phyloP scores from a whole-genome alignment of 441 rosid species.

The Macaranga tanarius region DNA sequence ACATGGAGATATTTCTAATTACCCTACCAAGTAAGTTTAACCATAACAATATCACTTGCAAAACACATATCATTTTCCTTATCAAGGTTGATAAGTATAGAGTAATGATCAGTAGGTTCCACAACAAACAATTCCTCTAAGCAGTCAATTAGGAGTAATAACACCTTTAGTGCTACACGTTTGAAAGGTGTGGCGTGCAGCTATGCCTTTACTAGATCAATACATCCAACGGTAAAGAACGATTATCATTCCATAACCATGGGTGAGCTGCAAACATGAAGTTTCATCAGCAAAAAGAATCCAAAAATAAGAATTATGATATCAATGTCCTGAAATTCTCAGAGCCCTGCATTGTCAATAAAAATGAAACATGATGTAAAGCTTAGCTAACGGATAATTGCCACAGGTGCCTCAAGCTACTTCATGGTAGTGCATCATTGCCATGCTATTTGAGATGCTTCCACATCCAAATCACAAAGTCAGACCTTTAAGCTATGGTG shows the following conservation, averaged over 20 bases:
- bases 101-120: not conserved
- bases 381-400: not conserved
- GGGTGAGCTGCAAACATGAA: conserved; percentile 64
- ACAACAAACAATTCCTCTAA: not conserved
- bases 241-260: conserved; percentile 69
- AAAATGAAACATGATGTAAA: not conserved
- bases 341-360: conserved; percentile 1
- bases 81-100: not conserved
- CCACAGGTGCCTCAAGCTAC: not conserved
- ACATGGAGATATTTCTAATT: not conserved
- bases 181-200: conserved; percentile 76
- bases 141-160: not conserved
- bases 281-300: conserved; percentile 13
- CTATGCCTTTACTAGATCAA: conserved; percentile 71
- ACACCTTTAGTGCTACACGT: conserved; percentile 83
- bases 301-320: not conserved
- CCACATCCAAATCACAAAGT: not conserved
- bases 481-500: not conserved
- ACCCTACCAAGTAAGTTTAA: conserved; percentile 5
- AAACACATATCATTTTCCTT: not conserved
- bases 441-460: conserved; percentile 1
- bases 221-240: conserved; percentile 64
- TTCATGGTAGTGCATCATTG: not conserved
- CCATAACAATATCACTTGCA: not conserved
- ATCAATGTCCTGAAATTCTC: not conserved